Evolutionary conservation across 345 rosid genomes (phyloP), one percentile per base, ranked within the genome.

Genomic region (Brassica juncea): DNA sequence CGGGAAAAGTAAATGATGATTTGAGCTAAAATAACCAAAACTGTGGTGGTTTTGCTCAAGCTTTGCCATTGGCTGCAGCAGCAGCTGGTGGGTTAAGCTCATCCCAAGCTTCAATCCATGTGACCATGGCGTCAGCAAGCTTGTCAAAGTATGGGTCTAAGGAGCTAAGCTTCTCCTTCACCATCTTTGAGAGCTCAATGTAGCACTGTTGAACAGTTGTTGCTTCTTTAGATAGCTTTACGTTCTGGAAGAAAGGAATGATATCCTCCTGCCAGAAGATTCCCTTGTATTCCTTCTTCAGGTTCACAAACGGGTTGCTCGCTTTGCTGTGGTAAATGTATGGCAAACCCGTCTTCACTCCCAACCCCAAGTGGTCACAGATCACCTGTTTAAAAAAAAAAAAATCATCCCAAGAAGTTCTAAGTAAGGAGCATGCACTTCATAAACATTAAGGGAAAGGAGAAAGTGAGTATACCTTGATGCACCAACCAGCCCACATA

Each of bases 401-500:
- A 31, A 14, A 70, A 32, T 27, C 39, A 70, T 71, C n/a, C 74
- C 25, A 72, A 12, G 2, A 47, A 47, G 54, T 55, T 3, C 8
- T 59, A 28, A 73, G 70, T 73, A 73, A 35, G 52, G 57, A 49
- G 42, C 27, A 66, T 58, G 37, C 6, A 49, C 34, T 25, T 3
- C 68, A 30, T 31, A n/a, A 30, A 47, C 67, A 31, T 30, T 14
- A 11, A 61, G 30, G 25, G 70, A 27, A 54, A 11, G 21, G 23
- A n/a, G 15, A 63, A 31, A 31, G 23, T 31, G 12, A 42, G 60
- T 77, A 1, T 44, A 91, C 98, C 94, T 93, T 90, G 80, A 67
- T 61, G n/a, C 99, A 94, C 97, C 99, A 94, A 72, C 99, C 97
- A 62, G 97, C 98, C 99, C 99, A 94, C 99, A 94, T 94, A 72